These are phyloP conservation scores for Lunasporangiospora selenospora DNA, from an alignment of 192 early-diverging fungal genomes.

Conservation along the genomic window DNA sequence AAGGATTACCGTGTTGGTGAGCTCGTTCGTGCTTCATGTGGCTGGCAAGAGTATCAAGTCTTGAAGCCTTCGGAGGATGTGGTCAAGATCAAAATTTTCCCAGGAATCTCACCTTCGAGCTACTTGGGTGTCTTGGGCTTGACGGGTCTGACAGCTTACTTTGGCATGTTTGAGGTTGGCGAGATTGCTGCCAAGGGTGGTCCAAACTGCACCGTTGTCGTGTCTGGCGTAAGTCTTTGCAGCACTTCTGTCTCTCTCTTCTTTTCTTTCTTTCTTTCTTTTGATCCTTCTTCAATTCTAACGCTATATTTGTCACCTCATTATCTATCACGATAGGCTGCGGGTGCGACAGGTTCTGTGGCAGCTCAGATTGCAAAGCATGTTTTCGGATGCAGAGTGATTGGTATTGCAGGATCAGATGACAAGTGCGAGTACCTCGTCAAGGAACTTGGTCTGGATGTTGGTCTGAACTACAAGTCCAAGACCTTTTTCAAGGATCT, in stretches of 20 bases:
- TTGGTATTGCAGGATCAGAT: slow-evolving; percentile 61
- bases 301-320: no score
- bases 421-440: slow-evolving; percentile 58
- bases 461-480: slow-evolving; percentile 59
- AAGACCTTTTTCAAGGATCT: slow-evolving; percentile 51
- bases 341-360: slow-evolving; percentile 55
- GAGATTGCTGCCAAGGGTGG: slow-evolving; percentile 26
- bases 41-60: slow-evolving; percentile 60
- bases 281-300: no score
- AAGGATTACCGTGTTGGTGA: slow-evolving; percentile 48
- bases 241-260: neutral
- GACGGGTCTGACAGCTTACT: slow-evolving; percentile 58
- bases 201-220: slow-evolving; percentile 49
- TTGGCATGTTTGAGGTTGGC: slow-evolving; percentile 55
- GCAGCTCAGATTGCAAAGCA: slow-evolving; percentile 56
- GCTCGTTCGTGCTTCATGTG: slow-evolving; percentile 18
- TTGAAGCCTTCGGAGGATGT: slow-evolving; percentile 44
- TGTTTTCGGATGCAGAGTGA: slow-evolving; percentile 53
- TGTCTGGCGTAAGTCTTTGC: slow-evolving; percentile 47
- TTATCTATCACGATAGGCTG: no score
- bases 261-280: neutral
- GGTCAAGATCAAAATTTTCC: slow-evolving; percentile 43
- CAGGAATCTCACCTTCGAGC: slow-evolving; percentile 38
- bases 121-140: slow-evolving; percentile 49
- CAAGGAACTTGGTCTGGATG: slow-evolving; percentile 59